These are phyloP conservation scores for Papilionanthe hybrid DNA, from an alignment of 116 monocot species.

Conservation along the genomic window DNA sequence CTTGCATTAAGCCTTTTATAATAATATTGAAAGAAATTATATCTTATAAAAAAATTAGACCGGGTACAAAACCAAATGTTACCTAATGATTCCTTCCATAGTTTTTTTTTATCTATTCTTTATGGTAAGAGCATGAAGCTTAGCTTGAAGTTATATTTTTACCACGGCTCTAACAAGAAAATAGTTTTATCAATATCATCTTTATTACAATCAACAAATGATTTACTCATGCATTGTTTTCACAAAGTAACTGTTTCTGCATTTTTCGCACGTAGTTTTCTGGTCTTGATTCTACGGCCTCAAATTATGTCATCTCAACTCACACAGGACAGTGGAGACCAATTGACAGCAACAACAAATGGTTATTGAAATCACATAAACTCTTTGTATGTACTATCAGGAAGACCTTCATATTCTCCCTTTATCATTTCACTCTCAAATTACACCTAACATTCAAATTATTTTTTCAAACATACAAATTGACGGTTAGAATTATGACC, in stretches of 20 bases:
- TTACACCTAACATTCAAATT: neutral
- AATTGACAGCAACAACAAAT: constrained; percentile 15
- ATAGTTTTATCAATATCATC: too few species aligned
- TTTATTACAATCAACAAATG: too few species aligned
- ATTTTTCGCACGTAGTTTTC: constrained; percentile 34
- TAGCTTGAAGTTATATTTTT: too few species aligned
- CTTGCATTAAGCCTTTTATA: too few species aligned
- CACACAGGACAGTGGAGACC: constrained; percentile 48
- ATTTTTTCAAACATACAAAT: neutral
- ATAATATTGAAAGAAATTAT: too few species aligned
- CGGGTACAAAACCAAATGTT: too few species aligned
- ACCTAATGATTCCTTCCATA: too few species aligned
- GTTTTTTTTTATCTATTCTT: too few species aligned
- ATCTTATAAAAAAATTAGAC: too few species aligned
- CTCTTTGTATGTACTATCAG: constrained; percentile 36
- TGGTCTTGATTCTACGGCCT: constrained; percentile 14
- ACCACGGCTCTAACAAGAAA: too few species aligned
- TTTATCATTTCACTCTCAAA: neutral
- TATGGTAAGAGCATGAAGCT: too few species aligned
- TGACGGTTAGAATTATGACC: neutral
- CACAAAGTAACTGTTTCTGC: neutral
- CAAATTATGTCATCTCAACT: constrained; percentile 47
- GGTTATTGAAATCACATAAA: constrained; percentile 28
- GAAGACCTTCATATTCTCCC: too few species aligned
- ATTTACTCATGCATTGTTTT: neutral